Evolutionary conservation across 495 filamentous ascomycete species (phyloP), one percentile per base, ranked within the genome.

Genomic region (Penicillium chermesinum): DNA sequence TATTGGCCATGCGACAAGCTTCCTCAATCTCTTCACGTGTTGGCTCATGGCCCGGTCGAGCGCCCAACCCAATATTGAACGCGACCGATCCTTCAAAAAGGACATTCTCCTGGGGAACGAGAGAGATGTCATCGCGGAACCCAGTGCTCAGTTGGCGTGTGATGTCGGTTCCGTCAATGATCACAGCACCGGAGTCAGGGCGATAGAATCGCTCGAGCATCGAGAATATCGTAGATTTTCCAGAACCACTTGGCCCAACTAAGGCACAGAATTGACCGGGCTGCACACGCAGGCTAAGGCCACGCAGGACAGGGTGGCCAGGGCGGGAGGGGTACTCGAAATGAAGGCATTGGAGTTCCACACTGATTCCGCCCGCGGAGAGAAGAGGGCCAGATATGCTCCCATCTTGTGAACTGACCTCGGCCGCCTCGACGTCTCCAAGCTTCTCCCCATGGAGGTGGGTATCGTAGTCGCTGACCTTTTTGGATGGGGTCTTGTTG

Each of bases 281-380:
- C 18, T 66, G 49, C 46, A 85, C 77, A 15, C 61, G 65, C 41
- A 86, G 61, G 51, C 73, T 72, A 5, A 83, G 62, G 7, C 72
- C 68, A 7, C 67, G 65, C 1, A 87, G 66, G 10, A 85, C 73
- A 7, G 65, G 67, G 18, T 67, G 60, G 35, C 77, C 66, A 1
- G 78, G 78, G 5, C 81, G 69, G 4, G 79, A 72, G 7, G 83
- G 80, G 57, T 85, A 85, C 13, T 77, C 64, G 60, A 85, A 84
- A 33, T 65, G 62, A 8, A 84, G 75, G 25, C 75, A 56, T 41
- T 66, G 67, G 38, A 83, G 76, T 50, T 75, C 72, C 15, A 80
- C 71, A 12, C 64, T 60, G 38, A 63, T 56, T n/a, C 61, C 54
- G 12, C 32, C 55, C 44, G 53, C 48, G 16, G 43, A 16, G 12